Evolutionary conservation across 2,329 filamentous ascomycete genomes (phyloP).

Genomic region (Colletotrichum liriopes): DNA sequence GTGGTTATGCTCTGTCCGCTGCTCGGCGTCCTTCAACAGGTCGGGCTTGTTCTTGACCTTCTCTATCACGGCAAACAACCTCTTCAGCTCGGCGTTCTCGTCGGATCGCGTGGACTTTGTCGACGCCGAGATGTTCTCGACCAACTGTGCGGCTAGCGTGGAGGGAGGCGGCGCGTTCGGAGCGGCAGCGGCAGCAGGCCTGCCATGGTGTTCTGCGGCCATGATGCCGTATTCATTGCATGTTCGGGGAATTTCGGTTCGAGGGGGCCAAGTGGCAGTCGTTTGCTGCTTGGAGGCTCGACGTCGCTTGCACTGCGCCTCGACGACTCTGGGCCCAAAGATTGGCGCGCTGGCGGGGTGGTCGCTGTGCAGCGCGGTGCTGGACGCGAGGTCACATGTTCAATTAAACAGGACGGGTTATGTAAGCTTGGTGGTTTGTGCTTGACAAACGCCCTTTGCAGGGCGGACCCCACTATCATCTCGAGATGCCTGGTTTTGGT

Average conservation of each 20-base stretch:
- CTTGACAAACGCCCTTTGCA: background rate
- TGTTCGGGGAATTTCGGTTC: background rate
- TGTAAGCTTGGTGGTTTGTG: background rate
- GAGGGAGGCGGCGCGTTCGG: conserved; percentile 76
- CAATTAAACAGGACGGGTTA: background rate
- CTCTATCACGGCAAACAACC: conserved; percentile 74
- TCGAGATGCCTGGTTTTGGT: conserved; percentile 1
- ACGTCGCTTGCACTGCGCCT: conserved; percentile 3
- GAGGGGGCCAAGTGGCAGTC: background rate
- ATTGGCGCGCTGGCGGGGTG: conserved; percentile 23
- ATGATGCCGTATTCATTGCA: conserved; percentile 36
- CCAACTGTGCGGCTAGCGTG: conserved; percentile 89
- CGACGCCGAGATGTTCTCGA: conserved; percentile 82
- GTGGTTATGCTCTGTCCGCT: conserved; percentile 83
- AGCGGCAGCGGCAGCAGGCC: conserved; percentile 35
- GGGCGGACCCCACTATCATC: background rate
- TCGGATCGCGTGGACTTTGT: conserved; percentile 74
- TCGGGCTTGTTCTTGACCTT: conserved; percentile 66
- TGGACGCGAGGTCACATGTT: conserved; percentile 38
- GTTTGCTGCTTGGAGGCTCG: conserved; percentile 3
- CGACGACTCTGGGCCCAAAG: conserved; percentile 5
- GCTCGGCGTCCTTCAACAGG: conserved; percentile 73
- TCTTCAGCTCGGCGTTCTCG: conserved; percentile 81
- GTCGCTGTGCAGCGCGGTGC: conserved; percentile 13
- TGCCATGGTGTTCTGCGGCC: conserved; percentile 38